Conservation (phyloP, 2,329 filamentous ascomycete genomes). For the Pleomassaria siparia region DNA sequence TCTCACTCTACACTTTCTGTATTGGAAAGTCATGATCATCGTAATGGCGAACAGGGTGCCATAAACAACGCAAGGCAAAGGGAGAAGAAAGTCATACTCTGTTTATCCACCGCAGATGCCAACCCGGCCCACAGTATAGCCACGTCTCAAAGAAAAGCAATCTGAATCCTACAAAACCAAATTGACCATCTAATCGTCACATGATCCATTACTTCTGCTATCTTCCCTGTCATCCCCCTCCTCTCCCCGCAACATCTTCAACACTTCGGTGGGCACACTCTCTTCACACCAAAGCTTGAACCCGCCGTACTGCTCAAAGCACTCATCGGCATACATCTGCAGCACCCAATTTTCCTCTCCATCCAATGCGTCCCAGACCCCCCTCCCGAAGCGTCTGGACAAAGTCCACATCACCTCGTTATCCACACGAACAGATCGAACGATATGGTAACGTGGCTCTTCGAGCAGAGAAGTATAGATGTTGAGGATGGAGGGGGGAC, state of each 20-base stretch:
- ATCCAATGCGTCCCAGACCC: conserved; percentile 4
- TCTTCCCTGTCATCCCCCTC: conserved; percentile 13
- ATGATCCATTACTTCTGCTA: background rate
- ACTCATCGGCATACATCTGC: conserved; percentile 32
- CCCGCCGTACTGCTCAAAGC: conserved; percentile 28
- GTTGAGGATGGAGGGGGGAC: conserved; percentile 6
- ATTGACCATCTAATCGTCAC: background rate
- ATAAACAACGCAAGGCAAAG: too few relatives aligned
- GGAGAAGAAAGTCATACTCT: too few relatives aligned
- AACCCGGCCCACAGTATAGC: too few relatives aligned
- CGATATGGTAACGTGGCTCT: conserved; percentile 12
- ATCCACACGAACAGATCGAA: background rate
- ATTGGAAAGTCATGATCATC: too few relatives aligned
- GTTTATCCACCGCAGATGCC: too few relatives aligned
- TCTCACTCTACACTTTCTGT: too few relatives aligned
- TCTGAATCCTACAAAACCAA: too few relatives aligned
- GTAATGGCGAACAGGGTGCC: too few relatives aligned
- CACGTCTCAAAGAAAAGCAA: too few relatives aligned
- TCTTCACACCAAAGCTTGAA: conserved; percentile 27
- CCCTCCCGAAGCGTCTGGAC: background rate
- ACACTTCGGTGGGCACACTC: conserved; percentile 31
- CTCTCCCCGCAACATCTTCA: conserved; percentile 21
- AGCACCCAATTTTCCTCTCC: conserved; percentile 29
- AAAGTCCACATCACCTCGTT: background rate
- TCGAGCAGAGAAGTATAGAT: conserved; percentile 16